These are phyloP conservation scores for Tricholoma matsutake DNA, from an alignment of 768 basidiomycete species.

Conservation along the genomic window DNA sequence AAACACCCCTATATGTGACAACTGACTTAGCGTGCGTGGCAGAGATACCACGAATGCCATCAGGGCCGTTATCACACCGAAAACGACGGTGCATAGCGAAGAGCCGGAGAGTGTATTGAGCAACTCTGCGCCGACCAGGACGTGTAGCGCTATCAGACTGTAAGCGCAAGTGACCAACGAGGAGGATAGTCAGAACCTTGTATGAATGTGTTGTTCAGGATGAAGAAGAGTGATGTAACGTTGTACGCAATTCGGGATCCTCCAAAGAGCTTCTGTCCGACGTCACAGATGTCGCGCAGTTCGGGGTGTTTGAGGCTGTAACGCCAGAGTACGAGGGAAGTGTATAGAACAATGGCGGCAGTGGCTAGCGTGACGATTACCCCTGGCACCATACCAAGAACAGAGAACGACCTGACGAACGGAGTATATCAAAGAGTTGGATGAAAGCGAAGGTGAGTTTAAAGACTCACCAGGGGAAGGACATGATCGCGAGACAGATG, in stretches of 20 bases:
- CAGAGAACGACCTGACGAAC: constrained; percentile 37
- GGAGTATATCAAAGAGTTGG: background rate
- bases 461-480: constrained; percentile 32
- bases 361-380: constrained; percentile 39
- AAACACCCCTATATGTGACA: constrained; percentile 39
- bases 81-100: constrained; percentile 38
- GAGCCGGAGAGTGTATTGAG: constrained; percentile 44
- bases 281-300: constrained; percentile 48
- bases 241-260: constrained; percentile 48
- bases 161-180: background rate
- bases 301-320: constrained; percentile 50
- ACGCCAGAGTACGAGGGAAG: constrained; percentile 45
- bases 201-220: constrained; percentile 55
- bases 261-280: constrained; percentile 44
- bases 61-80: constrained; percentile 31
- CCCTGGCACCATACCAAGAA: constrained; percentile 42
- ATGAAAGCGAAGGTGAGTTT: background rate
- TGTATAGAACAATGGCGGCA: constrained; percentile 40
- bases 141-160: constrained; percentile 33
- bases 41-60: constrained; percentile 41
- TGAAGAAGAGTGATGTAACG: constrained; percentile 47
- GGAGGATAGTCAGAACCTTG: constrained; percentile 32
- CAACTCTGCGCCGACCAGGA: constrained; percentile 43
- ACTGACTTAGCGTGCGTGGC: constrained; percentile 41
- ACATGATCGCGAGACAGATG: constrained; percentile 41